Percentiles rank a stretch among this genome's conserved stretches.
phyloP scores from a whole-genome alignment of 2,329 filamentous ascomycete genomes.

The Hymenoscyphus salicellus region DNA sequence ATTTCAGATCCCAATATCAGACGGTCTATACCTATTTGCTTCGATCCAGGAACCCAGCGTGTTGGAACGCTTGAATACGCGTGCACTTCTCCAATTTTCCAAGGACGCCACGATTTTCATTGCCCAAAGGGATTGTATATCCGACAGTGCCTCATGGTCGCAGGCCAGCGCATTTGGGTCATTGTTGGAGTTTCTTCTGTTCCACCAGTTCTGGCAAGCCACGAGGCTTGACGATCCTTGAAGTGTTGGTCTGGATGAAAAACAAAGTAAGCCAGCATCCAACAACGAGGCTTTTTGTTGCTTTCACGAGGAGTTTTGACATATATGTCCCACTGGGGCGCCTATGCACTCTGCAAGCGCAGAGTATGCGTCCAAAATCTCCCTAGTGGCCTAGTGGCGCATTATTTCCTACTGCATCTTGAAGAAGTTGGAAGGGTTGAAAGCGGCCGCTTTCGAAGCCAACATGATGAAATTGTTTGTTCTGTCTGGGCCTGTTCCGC shows the following conservation, averaged over 20 bases:
- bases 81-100: conserved; percentile 10
- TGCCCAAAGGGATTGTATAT: not conserved
- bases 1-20: conserved; percentile 23
- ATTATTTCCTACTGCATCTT: conserved; percentile 17
- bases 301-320: not conserved
- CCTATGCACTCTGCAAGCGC: conserved; percentile 26
- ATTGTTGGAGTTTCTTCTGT: conserved; percentile 6
- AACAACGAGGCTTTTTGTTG: conserved; percentile 3
- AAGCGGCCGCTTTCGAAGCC: not conserved
- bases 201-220: conserved; percentile 7
- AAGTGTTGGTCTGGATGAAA: conserved; percentile 6
- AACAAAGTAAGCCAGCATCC: conserved; percentile 4
- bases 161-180: conserved; percentile 1
- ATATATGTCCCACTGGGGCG: conserved; percentile 19
- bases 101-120: not conserved
- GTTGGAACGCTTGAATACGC: conserved; percentile 18
- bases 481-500: not conserved
- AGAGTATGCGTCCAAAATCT: conserved; percentile 16
- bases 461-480: not conserved
- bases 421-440: not conserved
- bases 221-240: conserved; percentile 3
- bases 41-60: conserved; percentile 15
- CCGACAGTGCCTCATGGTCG: conserved; percentile 3
- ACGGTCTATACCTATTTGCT: conserved; percentile 6
- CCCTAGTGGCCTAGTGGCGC: conserved; percentile 24